A percentile compares a stretch with the other conserved stretches of the same genome.
Evolutionary conservation across 164 flowering plant species (phyloP).

Genomic region (Aristolochia fimbriata): DNA sequence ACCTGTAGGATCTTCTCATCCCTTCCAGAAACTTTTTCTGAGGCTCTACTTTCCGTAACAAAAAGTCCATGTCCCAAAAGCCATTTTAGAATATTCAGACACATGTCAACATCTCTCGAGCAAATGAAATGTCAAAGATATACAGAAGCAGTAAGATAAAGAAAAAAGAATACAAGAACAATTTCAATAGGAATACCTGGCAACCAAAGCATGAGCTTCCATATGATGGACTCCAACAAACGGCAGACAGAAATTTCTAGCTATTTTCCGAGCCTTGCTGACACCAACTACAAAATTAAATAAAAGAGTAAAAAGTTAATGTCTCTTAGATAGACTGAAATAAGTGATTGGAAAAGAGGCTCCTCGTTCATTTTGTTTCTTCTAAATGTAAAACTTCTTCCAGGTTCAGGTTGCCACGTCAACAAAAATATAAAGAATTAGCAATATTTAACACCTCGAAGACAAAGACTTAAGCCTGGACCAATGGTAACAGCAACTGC

Average conservation of each 20-base stretch:
- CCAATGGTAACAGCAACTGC: slow-evolving; percentile 98
- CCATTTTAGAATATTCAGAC: no score
- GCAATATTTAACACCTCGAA: slow-evolving; percentile 49
- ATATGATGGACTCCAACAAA: slow-evolving; percentile 88
- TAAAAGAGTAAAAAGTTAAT: background rate
- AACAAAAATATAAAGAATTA: background rate
- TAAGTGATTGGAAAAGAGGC: no score
- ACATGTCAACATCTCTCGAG: background rate
- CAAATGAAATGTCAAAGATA: slow-evolving; percentile 15
- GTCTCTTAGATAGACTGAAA: no score
- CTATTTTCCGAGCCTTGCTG: slow-evolving; percentile 70
- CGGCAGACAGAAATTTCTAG: slow-evolving; percentile 57
- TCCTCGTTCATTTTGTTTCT: no score
- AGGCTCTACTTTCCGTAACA: no score
- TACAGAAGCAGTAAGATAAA: slow-evolving; percentile 4
- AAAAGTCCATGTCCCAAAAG: no score
- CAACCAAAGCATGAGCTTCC: slow-evolving; percentile 98
- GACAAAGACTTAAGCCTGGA: slow-evolving; percentile 92
- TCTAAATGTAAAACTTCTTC: no score
- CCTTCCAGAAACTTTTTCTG: no score
- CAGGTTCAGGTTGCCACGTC: background rate
- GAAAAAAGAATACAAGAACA: no score
- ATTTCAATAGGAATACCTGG: slow-evolving; percentile 40
- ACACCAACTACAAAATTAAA: slow-evolving; percentile 70
- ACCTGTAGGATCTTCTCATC: no score